Evolutionary conservation across 345 rosid species (phyloP), one percentile per base, ranked within the genome.

Genomic region (Hibiscus tridactylites): DNA sequence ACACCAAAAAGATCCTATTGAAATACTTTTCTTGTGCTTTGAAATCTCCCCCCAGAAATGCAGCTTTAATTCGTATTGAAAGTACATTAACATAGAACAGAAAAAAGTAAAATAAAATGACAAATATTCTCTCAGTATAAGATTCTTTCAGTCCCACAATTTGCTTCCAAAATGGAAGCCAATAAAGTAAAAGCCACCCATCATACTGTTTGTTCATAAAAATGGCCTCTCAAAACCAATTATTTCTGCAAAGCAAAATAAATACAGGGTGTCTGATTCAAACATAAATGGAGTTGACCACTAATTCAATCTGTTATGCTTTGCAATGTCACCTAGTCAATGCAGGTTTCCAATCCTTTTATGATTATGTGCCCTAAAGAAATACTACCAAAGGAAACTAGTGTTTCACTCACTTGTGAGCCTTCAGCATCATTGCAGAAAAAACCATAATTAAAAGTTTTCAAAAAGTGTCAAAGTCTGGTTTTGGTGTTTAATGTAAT

Each of bases 101-200:
- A 46, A 6, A 59, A 52, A 37, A 9, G 42, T 15, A 65, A 3
- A 52, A 21, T 19, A 6, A 50, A 61, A n/a, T 65, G 63, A 17
- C 71, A 82, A 50, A 11, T 3, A 7, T 37, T 37, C 59, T 71
- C 68, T 58, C 21, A 70, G 35, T 73, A 46, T 72, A 53, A 78
- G 81, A 85, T 79, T 74, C 86, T 75, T 76, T 71, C n/a, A 28
- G 39, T 19, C 71, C 75, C 24, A 62, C 76, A 75, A 49, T 49
- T 49, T 49, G 53, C 53, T 49, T 49, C 54, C 54, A 50, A 15
- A 28, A 12, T 64, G 81, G 85, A 83, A 74, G 76, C 77, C 75
- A 79, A 71, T 44, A 79, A 81, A 79, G 82, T 60, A 58, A 24
- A 56, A 50, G 35, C 11, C 11, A 61, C 6, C 6, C 49, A 83